phyloP scores from a whole-genome alignment of 2,329 filamentous ascomycete genomes.

The Penicillium sp. region DNA sequence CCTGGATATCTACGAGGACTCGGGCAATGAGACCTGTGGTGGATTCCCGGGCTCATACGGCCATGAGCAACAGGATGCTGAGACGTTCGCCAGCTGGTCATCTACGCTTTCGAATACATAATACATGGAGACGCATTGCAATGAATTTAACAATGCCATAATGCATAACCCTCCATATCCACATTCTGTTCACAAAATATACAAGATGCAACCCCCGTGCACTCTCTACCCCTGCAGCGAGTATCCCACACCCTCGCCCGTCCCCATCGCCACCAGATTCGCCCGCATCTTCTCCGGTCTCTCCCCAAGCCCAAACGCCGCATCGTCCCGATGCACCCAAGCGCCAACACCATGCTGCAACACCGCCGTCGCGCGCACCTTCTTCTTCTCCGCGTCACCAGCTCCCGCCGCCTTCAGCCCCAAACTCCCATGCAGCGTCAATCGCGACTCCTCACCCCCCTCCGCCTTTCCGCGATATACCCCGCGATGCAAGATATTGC shows the following conservation, averaged over 20 bases:
- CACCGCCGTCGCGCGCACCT: slow-evolving; percentile 44
- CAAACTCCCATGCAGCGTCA: slow-evolving; percentile 46
- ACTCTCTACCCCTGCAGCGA: slow-evolving; percentile 39
- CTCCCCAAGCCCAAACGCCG: slow-evolving; percentile 38
- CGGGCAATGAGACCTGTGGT: slow-evolving; percentile 46
- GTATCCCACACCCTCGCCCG: slow-evolving; percentile 45
- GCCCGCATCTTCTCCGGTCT: slow-evolving; percentile 46
- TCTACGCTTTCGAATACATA: too few relatives aligned
- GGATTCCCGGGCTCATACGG: slow-evolving; percentile 44
- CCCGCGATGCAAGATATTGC: slow-evolving; percentile 68
- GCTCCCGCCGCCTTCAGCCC: slow-evolving; percentile 34
- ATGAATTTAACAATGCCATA: too few relatives aligned
- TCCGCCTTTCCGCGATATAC: slow-evolving; percentile 42
- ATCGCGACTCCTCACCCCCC: slow-evolving; percentile 36
- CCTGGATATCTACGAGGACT: slow-evolving; percentile 49
- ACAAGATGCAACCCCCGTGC: too few relatives aligned
- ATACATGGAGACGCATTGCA: too few relatives aligned
- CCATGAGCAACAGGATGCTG: slow-evolving; percentile 44
- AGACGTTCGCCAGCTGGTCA: slow-evolving; percentile 40
- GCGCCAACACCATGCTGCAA: slow-evolving; percentile 48
- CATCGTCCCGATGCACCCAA: slow-evolving; percentile 45
- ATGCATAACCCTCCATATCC: too few relatives aligned
- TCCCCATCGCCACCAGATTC: slow-evolving; percentile 47
- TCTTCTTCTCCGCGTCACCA: slow-evolving; percentile 29
- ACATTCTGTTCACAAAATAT: too few relatives aligned